These are phyloP conservation scores for Suillus hirtellus DNA, from an alignment of 768 basidiomycete species.

Conservation along the genomic window DNA sequence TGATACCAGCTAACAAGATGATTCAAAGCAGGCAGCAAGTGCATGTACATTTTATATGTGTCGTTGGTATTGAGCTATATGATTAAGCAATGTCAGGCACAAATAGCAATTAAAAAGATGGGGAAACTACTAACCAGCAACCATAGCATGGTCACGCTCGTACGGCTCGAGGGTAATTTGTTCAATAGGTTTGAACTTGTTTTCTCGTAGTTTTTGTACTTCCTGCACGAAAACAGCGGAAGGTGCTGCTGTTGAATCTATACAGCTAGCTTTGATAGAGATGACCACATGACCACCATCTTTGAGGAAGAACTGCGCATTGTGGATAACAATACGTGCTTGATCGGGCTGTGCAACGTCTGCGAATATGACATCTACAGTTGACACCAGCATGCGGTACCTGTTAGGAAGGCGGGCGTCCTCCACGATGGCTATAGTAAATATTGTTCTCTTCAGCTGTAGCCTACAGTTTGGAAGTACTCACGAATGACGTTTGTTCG, in stretches of 20 bases:
- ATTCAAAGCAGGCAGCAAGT: constrained; percentile 12
- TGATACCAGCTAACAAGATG: constrained; percentile 2
- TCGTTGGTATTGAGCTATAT: constrained; percentile 47
- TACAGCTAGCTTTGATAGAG: constrained; percentile 98
- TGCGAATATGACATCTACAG: constrained; percentile 97
- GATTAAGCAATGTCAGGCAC: constrained; percentile 6
- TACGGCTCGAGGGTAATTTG: constrained; percentile 96
- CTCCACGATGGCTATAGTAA: constrained; percentile 81
- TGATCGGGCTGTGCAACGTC: constrained; percentile 99
- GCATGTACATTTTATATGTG: constrained; percentile 34
- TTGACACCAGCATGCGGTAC: constrained; percentile 94
- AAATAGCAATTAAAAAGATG: not conserved
- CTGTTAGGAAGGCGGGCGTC: constrained; percentile 96
- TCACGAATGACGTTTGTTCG: constrained; percentile 97
- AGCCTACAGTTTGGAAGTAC: constrained; percentile 30
- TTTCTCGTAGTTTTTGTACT: constrained; percentile 74
- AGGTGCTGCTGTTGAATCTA: constrained; percentile 93
- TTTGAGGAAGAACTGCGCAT: constrained; percentile 95
- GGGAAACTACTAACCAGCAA: constrained; percentile 56
- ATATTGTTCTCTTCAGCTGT: constrained; percentile 5
- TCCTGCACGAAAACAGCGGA: constrained; percentile 89
- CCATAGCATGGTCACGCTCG: constrained; percentile 90
- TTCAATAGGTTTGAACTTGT: constrained; percentile 89
- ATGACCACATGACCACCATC: constrained; percentile 90
- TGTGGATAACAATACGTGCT: constrained; percentile 91